A percentile compares a stretch with the other conserved stretches of the same genome.
These are phyloP conservation scores for Boletellus emodensis DNA, from an alignment of 768 basidiomycete species.

Conservation along the genomic window DNA sequence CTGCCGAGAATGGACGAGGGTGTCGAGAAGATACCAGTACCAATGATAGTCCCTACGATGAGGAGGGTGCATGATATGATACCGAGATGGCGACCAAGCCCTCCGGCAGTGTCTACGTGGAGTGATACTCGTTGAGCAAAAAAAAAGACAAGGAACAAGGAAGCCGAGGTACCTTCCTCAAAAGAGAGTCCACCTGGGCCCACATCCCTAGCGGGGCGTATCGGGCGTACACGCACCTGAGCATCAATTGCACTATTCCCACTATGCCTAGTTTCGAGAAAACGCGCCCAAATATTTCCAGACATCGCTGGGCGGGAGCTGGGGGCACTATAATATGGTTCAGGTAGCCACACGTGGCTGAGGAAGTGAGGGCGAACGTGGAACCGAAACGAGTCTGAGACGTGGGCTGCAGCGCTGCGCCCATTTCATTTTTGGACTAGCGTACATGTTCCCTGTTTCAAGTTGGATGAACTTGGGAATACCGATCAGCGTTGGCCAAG, in stretches of 20 bases:
- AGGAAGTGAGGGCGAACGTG: no score
- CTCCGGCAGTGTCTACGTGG: conserved; percentile 47
- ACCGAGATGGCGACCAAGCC: conserved; percentile 56
- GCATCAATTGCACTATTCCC: background rate
- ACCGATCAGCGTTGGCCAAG: no score
- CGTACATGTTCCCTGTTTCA: no score
- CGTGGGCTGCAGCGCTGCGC: no score
- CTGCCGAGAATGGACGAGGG: conserved; percentile 55
- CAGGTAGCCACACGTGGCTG: background rate
- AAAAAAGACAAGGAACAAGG: background rate
- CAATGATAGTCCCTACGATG: conserved; percentile 56
- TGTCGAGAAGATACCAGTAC: conserved; percentile 62
- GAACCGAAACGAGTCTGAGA: no score
- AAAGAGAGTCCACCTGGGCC: conserved; percentile 44
- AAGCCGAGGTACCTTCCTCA: conserved; percentile 41
- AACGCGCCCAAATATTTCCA: conserved; percentile 1
- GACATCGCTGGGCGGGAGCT: conserved; percentile 5
- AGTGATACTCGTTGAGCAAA: background rate
- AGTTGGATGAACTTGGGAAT: no score
- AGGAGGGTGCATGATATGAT: conserved; percentile 55
- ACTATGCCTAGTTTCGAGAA: background rate
- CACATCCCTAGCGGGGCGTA: conserved; percentile 13
- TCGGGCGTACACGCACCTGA: background rate
- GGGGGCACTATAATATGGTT: background rate
- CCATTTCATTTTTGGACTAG: no score